These are phyloP conservation scores for Castanea crenata DNA, from an alignment of 306 rosid genomes.

Conservation along the genomic window DNA sequence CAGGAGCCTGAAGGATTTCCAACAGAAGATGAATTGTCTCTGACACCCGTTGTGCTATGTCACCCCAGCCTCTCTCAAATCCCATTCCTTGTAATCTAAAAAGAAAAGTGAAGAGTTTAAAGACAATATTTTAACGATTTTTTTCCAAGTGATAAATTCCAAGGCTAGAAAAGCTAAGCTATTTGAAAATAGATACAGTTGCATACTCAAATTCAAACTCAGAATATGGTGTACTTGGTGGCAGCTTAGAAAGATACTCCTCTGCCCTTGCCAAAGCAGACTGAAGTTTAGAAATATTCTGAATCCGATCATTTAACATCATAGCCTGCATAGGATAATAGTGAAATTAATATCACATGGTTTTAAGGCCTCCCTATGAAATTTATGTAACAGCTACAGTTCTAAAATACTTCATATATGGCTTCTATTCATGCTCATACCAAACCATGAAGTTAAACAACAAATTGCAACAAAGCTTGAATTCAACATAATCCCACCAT, in stretches of 20 bases:
- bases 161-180: no score
- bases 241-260: conserved; percentile 65
- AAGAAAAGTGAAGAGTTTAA: no score
- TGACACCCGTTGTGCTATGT: conserved; percentile 61
- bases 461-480: no score
- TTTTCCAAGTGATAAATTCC: no score
- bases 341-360: not conserved
- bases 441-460: no score
- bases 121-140: no score
- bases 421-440: no score
- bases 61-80: conserved; percentile 95
- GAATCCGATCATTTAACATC: conserved; percentile 80
- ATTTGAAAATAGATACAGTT: no score
- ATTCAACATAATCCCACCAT: no score
- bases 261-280: conserved; percentile 74
- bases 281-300: conserved; percentile 63
- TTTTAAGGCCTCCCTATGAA: no score
- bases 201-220: conserved; percentile 83
- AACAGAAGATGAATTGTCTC: conserved; percentile 77
- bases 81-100: conserved; percentile 88
- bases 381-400: no score
- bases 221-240: conserved; percentile 47
- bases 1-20: conserved; percentile 95
- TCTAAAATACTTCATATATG: no score
- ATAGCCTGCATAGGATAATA: conserved; percentile 49